A percentile compares a stretch with the other conserved stretches of the same genome.
phyloP scores from a whole-genome alignment of 306 rosid species.

The Astragalus glycyphyllos region DNA sequence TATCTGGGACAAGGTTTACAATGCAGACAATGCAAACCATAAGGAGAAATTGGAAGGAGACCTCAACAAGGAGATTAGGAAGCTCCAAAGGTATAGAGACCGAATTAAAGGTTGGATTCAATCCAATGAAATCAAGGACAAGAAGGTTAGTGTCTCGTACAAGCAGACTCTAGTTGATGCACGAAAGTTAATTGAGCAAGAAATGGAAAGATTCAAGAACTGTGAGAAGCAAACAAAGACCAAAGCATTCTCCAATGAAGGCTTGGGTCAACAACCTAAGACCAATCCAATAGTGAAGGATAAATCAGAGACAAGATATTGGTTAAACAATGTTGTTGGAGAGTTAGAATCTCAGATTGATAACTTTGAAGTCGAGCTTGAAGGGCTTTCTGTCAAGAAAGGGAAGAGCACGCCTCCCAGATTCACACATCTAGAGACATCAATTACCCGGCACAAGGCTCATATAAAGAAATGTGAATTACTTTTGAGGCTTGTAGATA shows the following conservation, averaged over 20 bases:
- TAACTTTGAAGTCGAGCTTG: slow-evolving; percentile 36
- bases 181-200: slow-evolving; percentile 90
- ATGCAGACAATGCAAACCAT: slow-evolving; percentile 95
- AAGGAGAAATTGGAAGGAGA: slow-evolving; percentile 98
- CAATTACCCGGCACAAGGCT: slow-evolving; percentile 94
- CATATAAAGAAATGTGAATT: slow-evolving; percentile 95
- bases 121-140: slow-evolving; percentile 72
- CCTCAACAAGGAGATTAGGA: slow-evolving; percentile 95
- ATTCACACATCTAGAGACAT: slow-evolving; percentile 90
- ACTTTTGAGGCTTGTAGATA: slow-evolving; percentile 88
- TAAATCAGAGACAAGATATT: too few species aligned
- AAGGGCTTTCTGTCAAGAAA: slow-evolving; percentile 89
- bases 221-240: slow-evolving; percentile 97
- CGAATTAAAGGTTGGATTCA: slow-evolving; percentile 98
- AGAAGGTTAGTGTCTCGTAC: slow-evolving; percentile 73
- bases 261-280: slow-evolving; percentile 93
- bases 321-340: too few species aligned
- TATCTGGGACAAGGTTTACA: slow-evolving; percentile 92
- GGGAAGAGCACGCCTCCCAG: slow-evolving; percentile 92
- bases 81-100: slow-evolving; percentile 93
- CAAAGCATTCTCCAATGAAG: slow-evolving; percentile 97
- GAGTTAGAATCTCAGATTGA: too few species aligned
- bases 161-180: slow-evolving; percentile 98
- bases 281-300: slow-evolving; percentile 23
- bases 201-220: slow-evolving; percentile 95